These are phyloP conservation scores for Cucurbita argyrosperma DNA, from an alignment of 306 rosid genomes.

Conservation along the genomic window DNA sequence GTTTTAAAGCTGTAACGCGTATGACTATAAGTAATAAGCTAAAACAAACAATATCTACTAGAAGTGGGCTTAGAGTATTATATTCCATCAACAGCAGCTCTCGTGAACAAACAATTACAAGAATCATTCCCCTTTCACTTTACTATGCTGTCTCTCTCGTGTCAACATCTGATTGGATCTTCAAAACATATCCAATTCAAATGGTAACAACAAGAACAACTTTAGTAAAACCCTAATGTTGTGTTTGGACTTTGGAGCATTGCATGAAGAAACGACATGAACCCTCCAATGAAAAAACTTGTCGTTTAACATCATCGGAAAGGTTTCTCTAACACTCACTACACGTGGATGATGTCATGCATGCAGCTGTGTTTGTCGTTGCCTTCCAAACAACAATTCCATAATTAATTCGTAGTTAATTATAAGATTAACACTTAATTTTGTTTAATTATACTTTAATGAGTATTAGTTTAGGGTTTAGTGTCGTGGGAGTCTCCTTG, in stretches of 20 bases:
- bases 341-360: constrained; percentile 33
- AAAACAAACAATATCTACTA: too few species aligned
- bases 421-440: too few species aligned
- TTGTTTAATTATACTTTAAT: too few species aligned
- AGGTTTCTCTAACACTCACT: neutral
- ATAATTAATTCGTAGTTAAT: neutral
- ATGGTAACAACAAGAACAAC: neutral
- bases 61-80: too few species aligned
- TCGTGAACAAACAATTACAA: neutral
- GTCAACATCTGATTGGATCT: neutral
- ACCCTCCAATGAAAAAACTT: neutral
- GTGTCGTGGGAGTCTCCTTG: neutral
- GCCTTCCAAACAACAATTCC: neutral
- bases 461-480: too few species aligned
- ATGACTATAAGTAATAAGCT: too few species aligned
- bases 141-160: neutral
- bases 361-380: neutral
- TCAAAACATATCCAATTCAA: neutral
- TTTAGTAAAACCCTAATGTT: neutral
- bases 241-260: neutral
- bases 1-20: too few species aligned
- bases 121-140: neutral
- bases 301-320: constrained; percentile 6
- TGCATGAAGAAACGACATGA: neutral
- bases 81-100: neutral